A percentile compares a stretch with the other conserved stretches of the same genome.
These are phyloP conservation scores for Ailanthus altissimus DNA, from an alignment of 345 rosid genomes.

Conservation along the genomic window DNA sequence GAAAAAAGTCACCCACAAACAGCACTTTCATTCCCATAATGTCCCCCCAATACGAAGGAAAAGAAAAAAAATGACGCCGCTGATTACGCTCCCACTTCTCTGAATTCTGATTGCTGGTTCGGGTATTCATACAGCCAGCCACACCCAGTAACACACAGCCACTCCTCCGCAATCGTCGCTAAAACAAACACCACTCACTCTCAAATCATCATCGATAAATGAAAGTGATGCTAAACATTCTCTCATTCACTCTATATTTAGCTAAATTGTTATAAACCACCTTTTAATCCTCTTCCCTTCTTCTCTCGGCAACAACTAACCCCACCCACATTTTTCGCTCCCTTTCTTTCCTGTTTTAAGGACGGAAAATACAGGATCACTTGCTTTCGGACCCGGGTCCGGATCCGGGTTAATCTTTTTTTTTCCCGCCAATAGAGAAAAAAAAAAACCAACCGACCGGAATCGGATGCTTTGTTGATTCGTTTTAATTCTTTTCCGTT, in stretches of 20 bases:
- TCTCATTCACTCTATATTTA: background rate
- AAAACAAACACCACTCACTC: background rate
- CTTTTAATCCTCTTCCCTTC: background rate
- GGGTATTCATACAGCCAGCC: too few relatives aligned
- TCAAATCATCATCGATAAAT: background rate
- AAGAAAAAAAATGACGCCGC: too few relatives aligned
- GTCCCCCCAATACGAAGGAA: background rate
- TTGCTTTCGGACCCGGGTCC: background rate
- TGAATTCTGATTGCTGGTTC: too few relatives aligned
- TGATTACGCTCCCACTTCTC: background rate
- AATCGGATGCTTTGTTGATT: background rate
- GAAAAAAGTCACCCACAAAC: background rate
- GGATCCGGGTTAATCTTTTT: background rate
- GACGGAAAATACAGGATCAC: too few relatives aligned
- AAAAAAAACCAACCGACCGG: background rate
- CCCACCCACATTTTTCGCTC: background rate
- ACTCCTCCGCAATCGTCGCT: conserved; percentile 29
- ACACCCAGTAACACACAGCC: background rate
- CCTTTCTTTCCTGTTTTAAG: background rate
- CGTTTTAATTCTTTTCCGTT: background rate
- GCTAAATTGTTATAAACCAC: background rate
- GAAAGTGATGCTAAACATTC: background rate
- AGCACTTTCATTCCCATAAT: background rate
- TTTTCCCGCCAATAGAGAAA: conserved; percentile 11
- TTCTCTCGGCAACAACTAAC: background rate